phyloP scores from a whole-genome alignment of 1,139 yeast genomes.

The Yamadazyma spencermartinsiae region DNA sequence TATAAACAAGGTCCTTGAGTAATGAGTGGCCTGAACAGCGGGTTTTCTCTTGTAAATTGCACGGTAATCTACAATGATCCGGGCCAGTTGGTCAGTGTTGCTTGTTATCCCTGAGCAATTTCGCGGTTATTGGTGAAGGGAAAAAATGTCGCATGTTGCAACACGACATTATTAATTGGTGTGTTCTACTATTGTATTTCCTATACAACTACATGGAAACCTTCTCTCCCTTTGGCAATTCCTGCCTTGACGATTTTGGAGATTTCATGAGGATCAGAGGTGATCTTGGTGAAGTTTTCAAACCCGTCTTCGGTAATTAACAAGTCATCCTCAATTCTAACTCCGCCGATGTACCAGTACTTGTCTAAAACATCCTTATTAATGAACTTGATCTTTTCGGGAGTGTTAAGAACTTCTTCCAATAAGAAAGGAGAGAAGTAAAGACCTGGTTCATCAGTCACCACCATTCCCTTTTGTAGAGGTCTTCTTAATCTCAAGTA shows the following conservation, averaged over 20 bases:
- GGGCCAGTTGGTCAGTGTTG: no score
- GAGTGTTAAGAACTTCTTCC: conserved; percentile 61
- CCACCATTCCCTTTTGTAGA: conserved; percentile 74
- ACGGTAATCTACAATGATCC: no score
- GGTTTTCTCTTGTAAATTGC: no score
- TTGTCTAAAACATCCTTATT: conserved; percentile 65
- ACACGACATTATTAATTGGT: not conserved
- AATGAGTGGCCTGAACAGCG: no score
- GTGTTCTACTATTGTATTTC: not conserved
- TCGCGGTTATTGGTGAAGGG: not conserved
- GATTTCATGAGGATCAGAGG: conserved; percentile 83
- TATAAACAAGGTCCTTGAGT: no score
- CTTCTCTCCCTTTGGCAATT: conserved; percentile 56
- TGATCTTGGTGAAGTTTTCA: conserved; percentile 79
- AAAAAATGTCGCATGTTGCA: not conserved
- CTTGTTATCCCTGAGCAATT: not conserved
- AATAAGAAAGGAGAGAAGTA: conserved; percentile 85
- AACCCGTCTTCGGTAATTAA: conserved; percentile 72
- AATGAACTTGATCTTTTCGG: conserved; percentile 59
- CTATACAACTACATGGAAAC: conserved; percentile 62
- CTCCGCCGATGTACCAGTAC: conserved; percentile 92
- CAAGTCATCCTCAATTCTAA: conserved; percentile 92
- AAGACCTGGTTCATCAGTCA: conserved; percentile 94
- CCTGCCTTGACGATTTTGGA: conserved; percentile 75
- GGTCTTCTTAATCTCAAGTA: conserved; percentile 80